phyloP scores from a whole-genome alignment of 1,139 yeast genomes.

The Candida sp. region DNA sequence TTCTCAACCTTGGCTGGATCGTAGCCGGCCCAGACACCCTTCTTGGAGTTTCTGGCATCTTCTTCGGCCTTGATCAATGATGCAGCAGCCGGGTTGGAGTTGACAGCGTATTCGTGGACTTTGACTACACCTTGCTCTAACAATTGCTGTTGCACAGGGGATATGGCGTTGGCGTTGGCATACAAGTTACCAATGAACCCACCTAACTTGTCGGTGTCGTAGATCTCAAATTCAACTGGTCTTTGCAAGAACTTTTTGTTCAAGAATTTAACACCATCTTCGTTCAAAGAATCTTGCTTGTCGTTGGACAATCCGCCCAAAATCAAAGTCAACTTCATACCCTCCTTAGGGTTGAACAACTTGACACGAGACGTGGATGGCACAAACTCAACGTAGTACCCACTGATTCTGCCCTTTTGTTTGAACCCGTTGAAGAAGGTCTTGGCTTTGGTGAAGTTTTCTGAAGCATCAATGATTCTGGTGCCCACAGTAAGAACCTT shows the following conservation, averaged over 20 bases:
- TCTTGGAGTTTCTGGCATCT: slow-evolving; percentile 54
- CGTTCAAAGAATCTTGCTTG: slow-evolving; percentile 47
- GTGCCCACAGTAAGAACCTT: slow-evolving; percentile 56
- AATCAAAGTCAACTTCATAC: slow-evolving; percentile 68
- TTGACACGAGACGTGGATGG: slow-evolving; percentile 71
- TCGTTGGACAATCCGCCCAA: slow-evolving; percentile 73
- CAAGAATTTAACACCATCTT: slow-evolving; percentile 60
- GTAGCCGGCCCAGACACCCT: slow-evolving; percentile 72
- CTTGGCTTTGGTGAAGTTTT: slow-evolving; percentile 70
- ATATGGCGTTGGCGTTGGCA: slow-evolving; percentile 48
- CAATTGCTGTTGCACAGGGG: slow-evolving; percentile 66
- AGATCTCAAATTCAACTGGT: slow-evolving; percentile 71
- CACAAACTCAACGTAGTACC: slow-evolving; percentile 69
- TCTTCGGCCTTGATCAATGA: slow-evolving; percentile 67
- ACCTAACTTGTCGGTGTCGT: slow-evolving; percentile 77
- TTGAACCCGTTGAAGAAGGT: slow-evolving; percentile 74
- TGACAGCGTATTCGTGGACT: slow-evolving; percentile 68
- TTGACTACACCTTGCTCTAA: slow-evolving; percentile 68
- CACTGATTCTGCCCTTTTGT: slow-evolving; percentile 64
- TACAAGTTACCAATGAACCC: slow-evolving; percentile 79
- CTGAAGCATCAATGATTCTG: slow-evolving; percentile 81
- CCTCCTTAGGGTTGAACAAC: slow-evolving; percentile 73
- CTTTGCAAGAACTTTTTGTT: slow-evolving; percentile 67
- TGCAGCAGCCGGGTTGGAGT: slow-evolving; percentile 56
- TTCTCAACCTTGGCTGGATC: slow-evolving; percentile 37